phyloP scores from a whole-genome alignment of 2,329 filamentous ascomycete genomes.

The Curvularia sp. region DNA sequence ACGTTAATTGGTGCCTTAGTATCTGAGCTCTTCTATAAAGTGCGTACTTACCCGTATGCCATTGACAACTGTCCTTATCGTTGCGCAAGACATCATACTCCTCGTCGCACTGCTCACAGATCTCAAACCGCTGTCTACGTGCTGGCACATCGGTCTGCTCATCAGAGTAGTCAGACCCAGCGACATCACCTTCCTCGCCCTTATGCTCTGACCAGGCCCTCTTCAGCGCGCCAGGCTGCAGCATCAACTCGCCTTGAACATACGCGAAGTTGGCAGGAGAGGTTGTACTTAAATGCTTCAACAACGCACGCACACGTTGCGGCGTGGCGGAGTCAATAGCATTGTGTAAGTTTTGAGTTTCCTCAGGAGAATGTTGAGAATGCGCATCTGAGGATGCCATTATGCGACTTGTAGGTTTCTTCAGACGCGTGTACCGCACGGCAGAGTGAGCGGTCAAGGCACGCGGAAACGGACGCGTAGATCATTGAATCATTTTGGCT shows the following conservation, averaged over 20 bases:
- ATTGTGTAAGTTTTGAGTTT: slow-evolving; percentile 10
- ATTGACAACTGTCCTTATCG: slow-evolving; percentile 21
- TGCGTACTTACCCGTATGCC: slow-evolving; percentile 29
- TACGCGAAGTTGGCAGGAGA: background rate
- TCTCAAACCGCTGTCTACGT: slow-evolving; percentile 20
- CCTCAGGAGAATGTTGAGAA: background rate
- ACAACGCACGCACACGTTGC: slow-evolving; percentile 9
- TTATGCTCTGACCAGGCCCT: background rate
- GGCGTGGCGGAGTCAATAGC: slow-evolving; percentile 14
- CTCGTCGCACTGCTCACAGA: slow-evolving; percentile 32
- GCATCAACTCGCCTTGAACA: slow-evolving; percentile 10
- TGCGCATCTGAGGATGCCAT: background rate
- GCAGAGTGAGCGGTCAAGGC: no score
- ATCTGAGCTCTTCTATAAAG: background rate
- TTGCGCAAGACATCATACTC: slow-evolving; percentile 32
- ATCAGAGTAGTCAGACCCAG: slow-evolving; percentile 16
- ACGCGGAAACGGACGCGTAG: no score
- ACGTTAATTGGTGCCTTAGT: background rate
- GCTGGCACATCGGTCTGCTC: slow-evolving; percentile 1
- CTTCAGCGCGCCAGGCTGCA: slow-evolving; percentile 3
- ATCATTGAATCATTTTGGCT: no score
- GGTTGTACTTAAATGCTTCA: slow-evolving; percentile 7
- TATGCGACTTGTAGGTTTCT: background rate
- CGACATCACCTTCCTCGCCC: background rate
- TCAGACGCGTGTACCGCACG: background rate